These are phyloP conservation scores for Arthrobotrys sinensis DNA, from an alignment of 2,329 filamentous ascomycete species.

Conservation along the genomic window DNA sequence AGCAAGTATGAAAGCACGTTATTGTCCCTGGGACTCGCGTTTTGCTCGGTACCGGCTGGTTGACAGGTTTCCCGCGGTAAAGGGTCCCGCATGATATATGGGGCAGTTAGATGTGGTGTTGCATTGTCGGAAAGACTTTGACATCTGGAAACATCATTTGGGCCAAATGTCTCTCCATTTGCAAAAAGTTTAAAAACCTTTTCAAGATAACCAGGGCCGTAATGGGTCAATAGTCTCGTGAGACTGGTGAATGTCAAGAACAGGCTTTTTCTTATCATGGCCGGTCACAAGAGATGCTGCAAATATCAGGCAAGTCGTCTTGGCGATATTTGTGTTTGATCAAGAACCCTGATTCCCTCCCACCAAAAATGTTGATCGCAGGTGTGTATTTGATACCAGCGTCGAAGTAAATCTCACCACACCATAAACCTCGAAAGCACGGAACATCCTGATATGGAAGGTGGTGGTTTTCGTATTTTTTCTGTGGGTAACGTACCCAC, in stretches of 20 bases:
- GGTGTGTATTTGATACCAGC: neutral
- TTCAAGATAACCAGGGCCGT: slow-evolving; percentile 26
- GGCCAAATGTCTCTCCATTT: slow-evolving; percentile 23
- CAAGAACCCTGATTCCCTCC: slow-evolving; percentile 20
- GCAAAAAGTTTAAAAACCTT: slow-evolving; percentile 27
- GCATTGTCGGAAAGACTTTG: slow-evolving; percentile 19
- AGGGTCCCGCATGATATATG: neutral
- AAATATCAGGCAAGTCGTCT: slow-evolving; percentile 30
- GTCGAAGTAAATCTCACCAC: slow-evolving; percentile 28
- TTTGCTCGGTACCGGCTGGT: slow-evolving; percentile 40
- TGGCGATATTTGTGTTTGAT: slow-evolving; percentile 13
- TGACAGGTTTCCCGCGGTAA: slow-evolving; percentile 27
- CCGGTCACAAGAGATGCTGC: slow-evolving; percentile 24
- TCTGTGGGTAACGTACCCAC: slow-evolving; percentile 35
- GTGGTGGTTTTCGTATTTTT: slow-evolving; percentile 37
- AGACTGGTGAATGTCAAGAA: slow-evolving; percentile 11
- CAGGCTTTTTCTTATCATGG: slow-evolving; percentile 31
- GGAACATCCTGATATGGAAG: slow-evolving; percentile 55
- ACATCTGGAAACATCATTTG: neutral
- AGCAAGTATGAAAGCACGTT: slow-evolving; percentile 56
- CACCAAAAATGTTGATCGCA: neutral
- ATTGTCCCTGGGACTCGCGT: slow-evolving; percentile 34
- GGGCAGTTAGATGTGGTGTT: slow-evolving; percentile 9
- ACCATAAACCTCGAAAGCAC: slow-evolving; percentile 37
- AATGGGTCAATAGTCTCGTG: slow-evolving; percentile 46